Base-by-base conservation (phyloP, 108 stramenopile species). In the Nitzschia sp. region DNA sequence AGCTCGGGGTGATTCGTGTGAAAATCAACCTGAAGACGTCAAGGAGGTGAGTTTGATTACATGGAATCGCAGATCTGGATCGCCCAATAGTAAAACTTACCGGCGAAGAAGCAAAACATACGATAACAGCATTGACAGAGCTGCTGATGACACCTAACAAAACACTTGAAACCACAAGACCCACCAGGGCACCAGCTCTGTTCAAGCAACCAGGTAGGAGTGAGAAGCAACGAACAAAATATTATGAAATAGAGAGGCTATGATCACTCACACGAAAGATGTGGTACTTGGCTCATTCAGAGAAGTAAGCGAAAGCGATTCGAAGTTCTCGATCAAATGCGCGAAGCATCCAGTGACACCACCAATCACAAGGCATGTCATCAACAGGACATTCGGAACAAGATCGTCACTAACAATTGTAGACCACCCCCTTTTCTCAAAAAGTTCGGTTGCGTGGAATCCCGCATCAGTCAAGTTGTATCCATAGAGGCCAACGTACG, bases 101-200 rank as follows among this genome's bases (percentile, higher is more conserved):
- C 9, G 94, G 92, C 54, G 79, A 87, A 28, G 91, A 80, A 29
- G 96, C 96, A 68, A 93, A 97, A 60, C 93, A 92, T 23, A 96
- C 94, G 59, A 94, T 87, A 29, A 95, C 91, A 56, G 92, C 87
- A 55, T 85, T 80, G 16, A 95, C 95, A 2, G 94, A 89, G 38
- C 88, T 83, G 31, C 77, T 73, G 58, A 97, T 85, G 52, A 89
- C 79, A 34, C 84, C 78, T 45, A 93, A 84, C 44, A 96, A 61
- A 2, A 94, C 78, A 17, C 77, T 77, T 21, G 92, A 83, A 29
- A 93, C 69, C 27, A 89, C 78, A 28, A 91, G 74, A 1, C 94
- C 96, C 21, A 94, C 69, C 50, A 85, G 34, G 38, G 82, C 78
- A 0, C 93, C 94, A 57, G 83, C 75, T 21, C 86, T 79, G 64